A percentile compares a stretch with the other conserved stretches of the same genome.
These are phyloP conservation scores for Monascus purpureus DNA, from an alignment of 495 filamentous ascomycete species.

Conservation along the genomic window DNA sequence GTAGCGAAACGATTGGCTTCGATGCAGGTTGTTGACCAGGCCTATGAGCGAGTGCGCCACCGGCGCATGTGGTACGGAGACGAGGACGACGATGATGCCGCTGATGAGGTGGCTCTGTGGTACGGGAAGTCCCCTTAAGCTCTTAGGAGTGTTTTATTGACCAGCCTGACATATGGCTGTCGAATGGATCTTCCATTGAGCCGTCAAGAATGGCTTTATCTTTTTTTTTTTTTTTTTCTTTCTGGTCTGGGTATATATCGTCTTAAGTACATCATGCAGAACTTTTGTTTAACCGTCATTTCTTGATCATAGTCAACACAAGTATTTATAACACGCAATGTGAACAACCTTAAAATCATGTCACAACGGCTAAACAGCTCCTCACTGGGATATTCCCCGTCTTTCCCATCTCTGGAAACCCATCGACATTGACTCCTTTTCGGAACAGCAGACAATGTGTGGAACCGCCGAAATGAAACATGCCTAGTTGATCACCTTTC, in stretches of 20 bases:
- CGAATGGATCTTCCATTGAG: too few species aligned
- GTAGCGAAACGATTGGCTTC: constrained; percentile 49
- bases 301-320: too few species aligned
- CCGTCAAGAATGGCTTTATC: too few species aligned
- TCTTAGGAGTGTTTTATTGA: too few species aligned
- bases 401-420: constrained; percentile 35
- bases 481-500: constrained; percentile 55
- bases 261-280: too few species aligned
- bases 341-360: too few species aligned
- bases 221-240: too few species aligned
- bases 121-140: too few species aligned
- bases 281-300: too few species aligned
- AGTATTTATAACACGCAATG: too few species aligned
- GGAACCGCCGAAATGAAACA: constrained; percentile 64
- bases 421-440: constrained; percentile 15
- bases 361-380: constrained; percentile 32
- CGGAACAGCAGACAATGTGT: constrained; percentile 49
- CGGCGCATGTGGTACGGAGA: background rate
- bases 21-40: constrained; percentile 4
- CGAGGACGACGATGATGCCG: background rate
- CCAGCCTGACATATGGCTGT: too few species aligned
- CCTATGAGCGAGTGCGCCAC: background rate
- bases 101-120: background rate
- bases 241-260: too few species aligned
- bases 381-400: constrained; percentile 45